Evolutionary conservation across 371 early-diverging fungal genomes (phyloP).

Genomic region (Coemansia sp.): DNA sequence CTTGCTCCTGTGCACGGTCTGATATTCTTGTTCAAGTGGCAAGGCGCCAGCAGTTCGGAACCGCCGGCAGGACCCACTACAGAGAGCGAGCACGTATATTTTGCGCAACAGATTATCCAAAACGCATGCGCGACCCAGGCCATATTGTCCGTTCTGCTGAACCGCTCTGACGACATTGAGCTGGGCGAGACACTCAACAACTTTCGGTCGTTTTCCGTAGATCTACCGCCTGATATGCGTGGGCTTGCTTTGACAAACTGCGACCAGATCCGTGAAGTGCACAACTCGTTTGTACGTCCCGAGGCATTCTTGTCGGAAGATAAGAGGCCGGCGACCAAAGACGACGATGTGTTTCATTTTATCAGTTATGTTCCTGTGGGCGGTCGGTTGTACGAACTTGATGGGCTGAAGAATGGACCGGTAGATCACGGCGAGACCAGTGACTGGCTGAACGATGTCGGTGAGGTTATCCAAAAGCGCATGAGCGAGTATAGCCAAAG

Average conservation of each 20-base stretch:
- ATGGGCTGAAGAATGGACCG: constrained; percentile 81
- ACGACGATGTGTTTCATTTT: constrained; percentile 87
- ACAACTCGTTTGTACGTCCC: constrained; percentile 82
- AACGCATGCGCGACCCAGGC: constrained; percentile 97
- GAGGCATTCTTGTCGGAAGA: constrained; percentile 76
- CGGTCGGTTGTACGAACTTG: constrained; percentile 82
- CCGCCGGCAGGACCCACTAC: background rate
- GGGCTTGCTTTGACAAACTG: constrained; percentile 83
- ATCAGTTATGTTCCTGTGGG: constrained; percentile 80
- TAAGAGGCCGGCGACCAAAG: constrained; percentile 60
- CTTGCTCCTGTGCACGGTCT: constrained; percentile 81
- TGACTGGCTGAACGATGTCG: constrained; percentile 70
- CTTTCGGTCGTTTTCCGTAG: constrained; percentile 77
- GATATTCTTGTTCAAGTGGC: constrained; percentile 91
- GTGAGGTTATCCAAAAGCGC: constrained; percentile 68
- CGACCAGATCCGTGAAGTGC: constrained; percentile 75
- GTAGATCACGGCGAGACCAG: constrained; percentile 58
- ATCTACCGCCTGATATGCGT: constrained; percentile 81
- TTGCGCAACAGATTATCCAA: constrained; percentile 65
- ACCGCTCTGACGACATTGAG: constrained; percentile 64
- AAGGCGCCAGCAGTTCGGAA: constrained; percentile 2
- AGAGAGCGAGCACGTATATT: constrained; percentile 59
- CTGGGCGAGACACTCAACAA: constrained; percentile 70
- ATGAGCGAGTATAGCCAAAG: constrained; percentile 59
- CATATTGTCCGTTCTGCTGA: constrained; percentile 82